Evolutionary conservation across 371 early-diverging fungal species (phyloP), one percentile per base, ranked within the genome.

Genomic region (Zychaea mexicana): DNA sequence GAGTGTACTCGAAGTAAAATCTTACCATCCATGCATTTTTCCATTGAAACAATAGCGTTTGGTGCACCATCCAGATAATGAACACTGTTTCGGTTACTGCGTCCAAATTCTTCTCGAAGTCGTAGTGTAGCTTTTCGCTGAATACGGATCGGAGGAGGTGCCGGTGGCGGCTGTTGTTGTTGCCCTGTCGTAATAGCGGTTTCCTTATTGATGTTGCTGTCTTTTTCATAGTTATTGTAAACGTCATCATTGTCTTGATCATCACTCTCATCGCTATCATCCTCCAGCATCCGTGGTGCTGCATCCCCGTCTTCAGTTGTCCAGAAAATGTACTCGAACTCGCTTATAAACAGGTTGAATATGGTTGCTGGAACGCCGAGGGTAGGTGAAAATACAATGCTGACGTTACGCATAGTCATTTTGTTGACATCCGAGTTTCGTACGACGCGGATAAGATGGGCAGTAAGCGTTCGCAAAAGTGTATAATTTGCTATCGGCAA

Each of bases 311-410:
- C 71, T 32, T 82, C 74, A 12, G 71, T 77, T 17, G 76, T 78
- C 77, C 78, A 77, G 46, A 91, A 91, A 39, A 90, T 80, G 52
- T 80, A 77, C 26, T 82, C 83, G 65, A 86, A 92, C 55, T 89
- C 90, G 32, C 87, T 86, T 77, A 91, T 77, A 70, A 92, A 78
- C 57, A 90, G 57, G 38, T 85, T 87, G 45, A 91, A 88, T 2
- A 92, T 80, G 10, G 82, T 85, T 0, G 88, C 88, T 2, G 90
- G 90, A 15, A 92, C 84, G 28, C 88, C 85, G 9, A 90, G 69
- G 2, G 91, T 90, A 9, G 89, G 90, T 30, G 89, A 78, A 54
- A 92, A 92, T 2, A 92, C 89, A 64, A 90, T 92, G 47, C 88
- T 86, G 33, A 92, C 79, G 70, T 92, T 92, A 27, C 87, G 80